These are phyloP conservation scores for Sporothrix euskadiensis DNA, from an alignment of 2,329 filamentous ascomycete species.

Conservation along the genomic window DNA sequence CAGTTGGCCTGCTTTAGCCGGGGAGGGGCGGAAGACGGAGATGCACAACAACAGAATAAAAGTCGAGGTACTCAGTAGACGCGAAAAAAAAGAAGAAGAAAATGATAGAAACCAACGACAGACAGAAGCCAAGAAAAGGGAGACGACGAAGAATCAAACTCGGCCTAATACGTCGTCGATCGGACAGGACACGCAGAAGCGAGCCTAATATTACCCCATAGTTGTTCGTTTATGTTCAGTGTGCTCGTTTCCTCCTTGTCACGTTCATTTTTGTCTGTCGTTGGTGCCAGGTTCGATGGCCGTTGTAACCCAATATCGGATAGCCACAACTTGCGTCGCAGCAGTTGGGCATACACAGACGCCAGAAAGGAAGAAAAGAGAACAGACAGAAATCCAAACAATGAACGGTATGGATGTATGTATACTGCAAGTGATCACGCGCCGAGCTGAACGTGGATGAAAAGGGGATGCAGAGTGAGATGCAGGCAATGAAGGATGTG, in stretches of 20 bases:
- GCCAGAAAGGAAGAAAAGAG: background rate
- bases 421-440: slow-evolving; percentile 10
- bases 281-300: slow-evolving; percentile 14
- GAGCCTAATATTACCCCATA: slow-evolving; percentile 21
- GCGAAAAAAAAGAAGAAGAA: too few species aligned
- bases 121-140: background rate
- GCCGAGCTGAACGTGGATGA: background rate
- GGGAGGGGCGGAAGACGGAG: background rate
- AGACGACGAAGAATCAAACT: background rate
- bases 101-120: background rate
- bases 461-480: background rate
- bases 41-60: background rate
- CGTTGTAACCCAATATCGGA: slow-evolving; percentile 25
- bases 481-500: background rate
- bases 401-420: background rate
- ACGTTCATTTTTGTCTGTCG: background rate
- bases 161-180: slow-evolving; percentile 8
- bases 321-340: slow-evolving; percentile 18
- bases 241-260: background rate
- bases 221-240: background rate
- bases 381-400: background rate
- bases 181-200: background rate
- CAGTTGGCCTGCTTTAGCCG: slow-evolving; percentile 13
- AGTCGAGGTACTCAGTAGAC: background rate
- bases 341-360: slow-evolving; percentile 17